These are phyloP conservation scores for Colletotrichum incanum DNA, from an alignment of 2,329 filamentous ascomycete species.

Conservation along the genomic window DNA sequence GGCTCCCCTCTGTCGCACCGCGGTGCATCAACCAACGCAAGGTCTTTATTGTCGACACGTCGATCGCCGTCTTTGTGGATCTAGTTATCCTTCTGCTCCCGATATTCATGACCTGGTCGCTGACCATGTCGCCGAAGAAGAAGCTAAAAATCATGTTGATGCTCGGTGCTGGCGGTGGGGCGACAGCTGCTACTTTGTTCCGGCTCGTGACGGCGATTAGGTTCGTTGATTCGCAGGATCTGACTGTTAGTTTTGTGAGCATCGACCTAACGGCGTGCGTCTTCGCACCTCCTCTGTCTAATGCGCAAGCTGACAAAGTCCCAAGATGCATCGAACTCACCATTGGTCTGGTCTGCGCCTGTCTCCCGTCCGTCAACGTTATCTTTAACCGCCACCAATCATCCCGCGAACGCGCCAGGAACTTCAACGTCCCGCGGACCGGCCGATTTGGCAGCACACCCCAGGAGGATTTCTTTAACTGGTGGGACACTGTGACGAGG, in stretches of 20 bases:
- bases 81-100: constrained; percentile 53
- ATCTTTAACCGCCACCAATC: constrained; percentile 18
- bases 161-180: constrained; percentile 50
- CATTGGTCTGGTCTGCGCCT: constrained; percentile 50
- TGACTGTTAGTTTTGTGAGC: constrained; percentile 45
- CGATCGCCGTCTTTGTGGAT: constrained; percentile 52
- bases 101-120: constrained; percentile 49
- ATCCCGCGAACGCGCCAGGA: neutral
- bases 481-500: neutral
- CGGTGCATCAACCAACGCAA: constrained; percentile 50
- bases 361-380: constrained; percentile 47
- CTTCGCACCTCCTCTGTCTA: neutral
- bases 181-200: constrained; percentile 47
- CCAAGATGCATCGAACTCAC: constrained; percentile 45
- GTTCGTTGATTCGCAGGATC: constrained; percentile 45
- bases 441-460: neutral
- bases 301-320: constrained; percentile 10
- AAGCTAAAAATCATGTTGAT: constrained; percentile 51
- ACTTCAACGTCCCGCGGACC: neutral
- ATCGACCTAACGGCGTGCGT: constrained; percentile 29
- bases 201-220: constrained; percentile 44
- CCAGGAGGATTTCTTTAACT: neutral
- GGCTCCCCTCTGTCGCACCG: constrained; percentile 42
- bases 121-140: constrained; percentile 47
- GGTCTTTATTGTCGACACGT: constrained; percentile 52